Base-by-base conservation (phyloP, 2,329 filamentous ascomycete genomes). In the Neopestalotiopsis sp. region DNA sequence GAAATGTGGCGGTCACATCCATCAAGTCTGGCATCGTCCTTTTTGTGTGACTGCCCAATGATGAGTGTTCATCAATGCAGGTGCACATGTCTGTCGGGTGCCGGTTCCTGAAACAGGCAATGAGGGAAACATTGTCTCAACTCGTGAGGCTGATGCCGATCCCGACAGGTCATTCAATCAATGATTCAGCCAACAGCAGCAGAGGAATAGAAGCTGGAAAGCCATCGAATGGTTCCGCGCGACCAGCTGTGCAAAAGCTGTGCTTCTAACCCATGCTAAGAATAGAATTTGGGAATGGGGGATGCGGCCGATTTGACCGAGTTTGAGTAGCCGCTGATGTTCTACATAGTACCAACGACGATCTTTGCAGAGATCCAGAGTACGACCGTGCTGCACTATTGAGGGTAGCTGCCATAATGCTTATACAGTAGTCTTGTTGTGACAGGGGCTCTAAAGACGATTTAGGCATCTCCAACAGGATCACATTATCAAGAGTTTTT, bases 41-140 rank as follows among this genome's bases (percentile, higher is more conserved):
- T 52, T 24, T 20, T 52, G 45, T 20, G 45, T 17, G n/a, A 52
- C 14, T 52, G 17, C n/a, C 17, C 42, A 49, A 49, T 49, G 45
- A 6, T 52, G 6, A 4, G 17, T n/a, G 45, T 20, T 49, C 17
- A 52, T 13, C 7, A 24, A 52, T 52, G n/a, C 45, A 52, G 45
- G 45, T 10, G 45, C 34, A 10, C 34, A 38, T 38, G 34, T 10
- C 34, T 52, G 45, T 52, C 45, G 45, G 45, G 45, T 52, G 45
- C n/a, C 59, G 34, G 34, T 30, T 2, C 30, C 30, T 62, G 57
- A 59, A 62, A 62, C 59, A 30, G 59, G 32, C 34, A 14, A 34
- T 40, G 28, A 34, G 34, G 59, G 59, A 62, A 62, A 34, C 59
- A 62, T 10, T 62, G 59, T 62, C 32, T 62, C 59, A 62, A 34